Conservation (phyloP, 2,329 filamentous ascomycete species). For the Scedosporium dehoogii region DNA sequence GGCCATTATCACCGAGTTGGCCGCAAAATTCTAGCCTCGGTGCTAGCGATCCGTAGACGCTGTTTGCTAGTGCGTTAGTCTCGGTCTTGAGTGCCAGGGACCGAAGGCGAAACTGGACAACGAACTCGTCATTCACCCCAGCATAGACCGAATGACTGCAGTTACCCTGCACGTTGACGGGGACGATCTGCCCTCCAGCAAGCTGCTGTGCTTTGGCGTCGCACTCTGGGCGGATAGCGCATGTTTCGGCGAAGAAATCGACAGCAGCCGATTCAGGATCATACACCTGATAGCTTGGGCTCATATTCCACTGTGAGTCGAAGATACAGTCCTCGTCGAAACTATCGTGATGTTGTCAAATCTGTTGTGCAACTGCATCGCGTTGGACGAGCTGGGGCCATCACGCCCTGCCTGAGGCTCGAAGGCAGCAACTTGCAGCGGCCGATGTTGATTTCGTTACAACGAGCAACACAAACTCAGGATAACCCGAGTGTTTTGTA, state of each 20-base stretch:
- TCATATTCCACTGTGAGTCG: not conserved
- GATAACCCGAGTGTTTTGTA: no score
- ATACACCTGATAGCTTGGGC: not conserved
- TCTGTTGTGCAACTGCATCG: no score
- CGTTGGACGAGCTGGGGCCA: no score
- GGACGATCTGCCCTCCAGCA: constrained; percentile 18
- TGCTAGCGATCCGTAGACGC: constrained; percentile 21
- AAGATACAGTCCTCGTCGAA: no score
- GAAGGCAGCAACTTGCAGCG: no score
- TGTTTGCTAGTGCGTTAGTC: constrained; percentile 16
- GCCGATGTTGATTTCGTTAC: no score
- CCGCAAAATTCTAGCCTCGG: not conserved
- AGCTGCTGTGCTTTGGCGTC: constrained; percentile 16
- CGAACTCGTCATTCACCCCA: constrained; percentile 20
- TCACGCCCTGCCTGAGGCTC: no score
- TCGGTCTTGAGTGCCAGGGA: constrained; percentile 22
- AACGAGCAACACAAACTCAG: no score
- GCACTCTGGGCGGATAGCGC: not conserved
- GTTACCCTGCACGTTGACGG: constrained; percentile 24
- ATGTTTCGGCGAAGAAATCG: not conserved
- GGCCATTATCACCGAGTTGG: constrained; percentile 8
- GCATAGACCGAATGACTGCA: constrained; percentile 30
- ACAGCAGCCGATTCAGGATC: not conserved
- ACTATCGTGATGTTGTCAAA: no score
- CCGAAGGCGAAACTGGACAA: constrained; percentile 27